Base-by-base conservation (phyloP, 2,329 filamentous ascomycete species). In the Aspergillus viridinutans region DNA sequence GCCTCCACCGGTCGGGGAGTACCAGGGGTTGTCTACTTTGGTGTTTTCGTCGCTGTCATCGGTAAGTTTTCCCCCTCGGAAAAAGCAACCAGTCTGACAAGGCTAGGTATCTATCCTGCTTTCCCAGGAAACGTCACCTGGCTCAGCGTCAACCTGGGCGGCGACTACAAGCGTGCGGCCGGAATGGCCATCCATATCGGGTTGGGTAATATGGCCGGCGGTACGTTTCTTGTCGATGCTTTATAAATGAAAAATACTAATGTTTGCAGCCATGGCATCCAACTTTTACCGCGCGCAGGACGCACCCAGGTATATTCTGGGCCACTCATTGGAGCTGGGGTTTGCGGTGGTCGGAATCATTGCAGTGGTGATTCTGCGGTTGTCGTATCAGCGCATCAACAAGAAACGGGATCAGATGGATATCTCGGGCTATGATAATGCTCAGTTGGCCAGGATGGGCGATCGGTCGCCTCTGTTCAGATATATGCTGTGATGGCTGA, bases 111-210 rank as follows among this genome's bases (percentile, higher is more conserved):
- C 52, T 81, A 80, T 56, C 75, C 77, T 4, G 73, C 74, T 7
- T 77, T 79, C 53, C 76, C 78, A 0, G 71, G 72, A 59, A 74
- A 77, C 53, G 65, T 77, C 40, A 85, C 83, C 62, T 87, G 85
- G 71, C 81, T 87, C 38, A 78, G 80, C 1, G 83, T 81, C 57
- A 85, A 86, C 55, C 79, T 85, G 1, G 78, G 78, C 1, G 85
- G 85, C 0, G 79, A 85, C 10, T 75, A 76, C 50, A 80, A 80
- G 59, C 78, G 85, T 4, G 81, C 81, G 8, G 82, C 80, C 0
- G 85, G 85, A 1, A 88, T 88, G 81, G 86, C 85, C 0, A 73
- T 88, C 12, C 83, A 86, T 45, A 86, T 88, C 51, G 83, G 82
- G 0, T 63, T 85, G 14, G 85, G 85, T 0, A 88, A 87, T 52